Base-by-base conservation (phyloP, 2,329 filamentous ascomycete genomes). In the Huntiella abstrusa region DNA sequence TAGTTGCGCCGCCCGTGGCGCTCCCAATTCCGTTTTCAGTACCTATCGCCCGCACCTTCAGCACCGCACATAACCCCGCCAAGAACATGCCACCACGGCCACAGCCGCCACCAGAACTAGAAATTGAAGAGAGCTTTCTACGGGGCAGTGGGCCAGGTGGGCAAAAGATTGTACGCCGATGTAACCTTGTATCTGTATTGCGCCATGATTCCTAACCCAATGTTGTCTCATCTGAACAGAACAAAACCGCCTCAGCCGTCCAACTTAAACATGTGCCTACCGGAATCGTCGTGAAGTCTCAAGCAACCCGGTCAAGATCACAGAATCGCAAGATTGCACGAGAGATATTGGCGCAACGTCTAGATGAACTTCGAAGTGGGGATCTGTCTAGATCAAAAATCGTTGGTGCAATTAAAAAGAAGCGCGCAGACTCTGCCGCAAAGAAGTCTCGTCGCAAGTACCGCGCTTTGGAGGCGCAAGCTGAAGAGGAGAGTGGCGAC, bases 241-340 rank as follows among this genome's bases (percentile, higher is more conserved):
- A 98, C 64, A 98, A 98, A 75, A 98, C 91, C 19, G 86, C 79
- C 53, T 95, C 84, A 0, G 88, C 88, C 34, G 88, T 95, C 2
- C 91, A 98, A 60, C 69, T 98, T 33, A 91, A 80, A 54, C 91
- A 98, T 61, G 64, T 82, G 12, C 85, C 88, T 4, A 93, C 87
- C 1, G 88, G 88, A 51, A 76, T 95, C 45, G 87, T 96, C 11
- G 75, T 98, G 52, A 98, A 98, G 64, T 88, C 77, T 47, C 91
- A 98, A 63, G 85, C 80, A 15, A 96, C 91, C 6, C 78, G 91
- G 41, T 92, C 83, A 1, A 76, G 85, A 13, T 73, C 73, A 48
- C 83, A 93, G 62, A 98, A 98, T 60, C 75, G 87, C 52, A 87
- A 82, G 60, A 80, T 84, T 51, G 91, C 91, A 10, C 73, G 87